Conservation (phyloP, 2,329 filamentous ascomycete genomes). For the Leptographium procerum region DNA sequence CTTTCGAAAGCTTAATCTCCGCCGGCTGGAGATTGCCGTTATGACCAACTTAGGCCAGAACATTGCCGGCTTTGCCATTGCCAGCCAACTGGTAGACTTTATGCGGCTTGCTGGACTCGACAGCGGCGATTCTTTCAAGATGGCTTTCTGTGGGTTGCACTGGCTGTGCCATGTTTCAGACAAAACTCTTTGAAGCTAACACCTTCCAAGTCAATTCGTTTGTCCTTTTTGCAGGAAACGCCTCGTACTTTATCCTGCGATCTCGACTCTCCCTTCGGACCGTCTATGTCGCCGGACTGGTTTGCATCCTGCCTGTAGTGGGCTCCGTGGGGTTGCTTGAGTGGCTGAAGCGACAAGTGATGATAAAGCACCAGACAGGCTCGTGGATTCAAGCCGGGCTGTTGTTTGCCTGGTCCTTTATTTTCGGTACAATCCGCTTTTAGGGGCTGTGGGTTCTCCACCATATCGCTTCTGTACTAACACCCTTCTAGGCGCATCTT, state of each 20-base stretch:
- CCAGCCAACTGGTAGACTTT: slow-evolving; percentile 20
- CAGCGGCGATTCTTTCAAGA: slow-evolving; percentile 24
- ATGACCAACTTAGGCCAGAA: slow-evolving; percentile 19
- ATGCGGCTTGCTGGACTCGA: slow-evolving; percentile 22
- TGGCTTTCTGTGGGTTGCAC: slow-evolving; percentile 17
- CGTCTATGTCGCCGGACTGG: slow-evolving; percentile 27
- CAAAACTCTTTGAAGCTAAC: not conserved
- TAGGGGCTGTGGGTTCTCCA: not conserved
- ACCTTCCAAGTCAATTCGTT: slow-evolving; percentile 10
- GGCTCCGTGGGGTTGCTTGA: slow-evolving; percentile 31
- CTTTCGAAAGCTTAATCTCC: slow-evolving; percentile 34
- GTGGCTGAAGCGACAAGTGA: slow-evolving; percentile 21
- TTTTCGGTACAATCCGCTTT: no score
- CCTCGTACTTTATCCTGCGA: slow-evolving; percentile 29
- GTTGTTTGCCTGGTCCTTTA: slow-evolving; percentile 29
- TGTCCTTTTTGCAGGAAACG: slow-evolving; percentile 26
- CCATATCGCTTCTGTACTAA: not conserved
- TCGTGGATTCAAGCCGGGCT: slow-evolving; percentile 29
- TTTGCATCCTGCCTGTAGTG: slow-evolving; percentile 22
- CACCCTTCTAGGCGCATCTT: slow-evolving; percentile 5
- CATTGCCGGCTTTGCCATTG: slow-evolving; percentile 23
- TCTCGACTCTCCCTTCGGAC: slow-evolving; percentile 32
- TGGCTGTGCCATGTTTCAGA: not conserved
- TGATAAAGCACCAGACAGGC: slow-evolving; percentile 15
- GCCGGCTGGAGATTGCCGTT: slow-evolving; percentile 43